Conservation (phyloP, 768 basidiomycete genomes). For the Serendipita vermifera region DNA sequence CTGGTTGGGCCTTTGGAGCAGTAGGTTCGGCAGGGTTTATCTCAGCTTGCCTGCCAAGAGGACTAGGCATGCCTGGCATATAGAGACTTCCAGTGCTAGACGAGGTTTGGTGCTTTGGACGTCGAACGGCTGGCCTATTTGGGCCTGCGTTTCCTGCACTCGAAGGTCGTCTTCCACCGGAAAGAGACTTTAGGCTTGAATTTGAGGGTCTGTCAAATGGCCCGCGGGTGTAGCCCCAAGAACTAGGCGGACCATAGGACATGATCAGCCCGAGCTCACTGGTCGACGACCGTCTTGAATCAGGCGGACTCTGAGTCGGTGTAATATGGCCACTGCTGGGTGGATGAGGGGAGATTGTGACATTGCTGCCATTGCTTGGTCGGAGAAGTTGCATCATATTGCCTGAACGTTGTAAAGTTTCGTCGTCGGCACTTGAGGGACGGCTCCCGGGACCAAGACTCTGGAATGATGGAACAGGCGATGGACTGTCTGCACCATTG, state of each 20-base stretch:
- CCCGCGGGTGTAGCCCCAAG: neutral
- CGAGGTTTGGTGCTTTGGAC: neutral
- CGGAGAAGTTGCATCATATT: neutral
- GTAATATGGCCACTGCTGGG: neutral
- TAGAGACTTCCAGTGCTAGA: neutral
- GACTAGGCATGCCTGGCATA: neutral
- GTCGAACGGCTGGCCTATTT: neutral
- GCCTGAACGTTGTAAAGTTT: too few species aligned
- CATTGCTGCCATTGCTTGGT: neutral
- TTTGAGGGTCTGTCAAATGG: neutral
- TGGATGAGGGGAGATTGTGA: neutral
- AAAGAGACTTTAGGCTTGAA: neutral
- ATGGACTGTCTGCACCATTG: neutral
- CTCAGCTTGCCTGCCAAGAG: neutral
- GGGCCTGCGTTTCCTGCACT: conserved; percentile 2
- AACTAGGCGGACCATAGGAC: neutral
- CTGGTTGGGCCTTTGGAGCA: too few species aligned
- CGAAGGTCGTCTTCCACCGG: neutral
- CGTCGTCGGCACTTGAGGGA: too few species aligned
- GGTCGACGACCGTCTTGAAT: neutral
- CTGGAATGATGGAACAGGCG: neutral
- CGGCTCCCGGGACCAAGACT: too few species aligned
- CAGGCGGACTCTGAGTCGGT: neutral
- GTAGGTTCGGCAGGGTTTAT: neutral
- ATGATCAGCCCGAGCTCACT: neutral